Evolutionary conservation across 495 filamentous ascomycete species (phyloP), one percentile per base, ranked within the genome.

Genomic region (Daldinia grandis): DNA sequence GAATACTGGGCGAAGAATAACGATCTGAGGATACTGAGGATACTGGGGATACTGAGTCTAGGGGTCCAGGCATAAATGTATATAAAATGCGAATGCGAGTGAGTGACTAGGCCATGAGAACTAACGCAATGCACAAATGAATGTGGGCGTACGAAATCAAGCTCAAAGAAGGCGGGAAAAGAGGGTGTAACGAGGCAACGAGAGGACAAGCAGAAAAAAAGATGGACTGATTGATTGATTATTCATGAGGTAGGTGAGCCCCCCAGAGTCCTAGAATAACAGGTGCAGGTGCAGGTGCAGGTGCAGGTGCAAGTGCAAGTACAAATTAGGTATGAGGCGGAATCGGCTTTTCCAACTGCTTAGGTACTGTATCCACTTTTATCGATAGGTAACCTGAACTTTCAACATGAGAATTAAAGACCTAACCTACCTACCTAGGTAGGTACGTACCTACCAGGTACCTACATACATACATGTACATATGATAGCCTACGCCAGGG

Each of bases 81-180:
- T 56, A 30, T 31, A 35, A 31, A 33, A 30, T 30, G 50, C 30
- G 30, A 55, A 24, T 24, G 49, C 12, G 21, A 35, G 50, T 28
- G 60, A 59, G 47, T 59, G 66, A 64, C 35, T 44, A n/a, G 15
- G 47, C 5, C 27, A 28, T 37, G 21, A 51, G 33, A 33, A 59
- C 49, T 61, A 68, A 72, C 21, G 44, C 58, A 63, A 66, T 66
- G 68, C 58, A 69, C 58, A 61, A 68, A 72, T 59, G 69, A 72
- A 68, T 53, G 64, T 38, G 19, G 56, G n/a, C 15, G 21, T 33
- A 35, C 56, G 30, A 35, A 28, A 44, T 21, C 47, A 40, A 47
- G 31, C 50, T 15, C 12, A 27, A 64, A 72, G 57, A 30, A 28
- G 60, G 49, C 54, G 55, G 31, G 44, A 66, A 33, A 54, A 9